Base-by-base conservation (phyloP, 2,329 filamentous ascomycete species). In the Cercospora canescens region DNA sequence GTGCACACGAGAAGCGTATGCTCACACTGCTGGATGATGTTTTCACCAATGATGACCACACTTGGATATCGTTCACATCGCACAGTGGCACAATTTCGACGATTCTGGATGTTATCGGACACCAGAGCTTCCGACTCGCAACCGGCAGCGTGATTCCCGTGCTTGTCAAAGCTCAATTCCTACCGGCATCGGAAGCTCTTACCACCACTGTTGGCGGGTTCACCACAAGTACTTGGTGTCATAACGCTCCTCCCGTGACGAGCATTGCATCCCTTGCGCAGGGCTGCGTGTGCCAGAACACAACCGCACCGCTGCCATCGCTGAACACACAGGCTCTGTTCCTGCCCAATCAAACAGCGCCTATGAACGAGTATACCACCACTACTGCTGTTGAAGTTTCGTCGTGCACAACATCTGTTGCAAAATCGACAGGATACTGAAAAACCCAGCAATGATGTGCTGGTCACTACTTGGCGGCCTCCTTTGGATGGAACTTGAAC, bases 121-220 rank as follows among this genome's bases (percentile, higher is more conserved):
- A 92, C 72, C 83, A 84, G n/a, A 69, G 78, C 2, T 92, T 91
- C 74, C 76, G 79, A 2, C 79, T 92, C 12, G 81, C 81, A n/a
- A 92, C 90, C 0, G 89, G 90, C 8, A 85, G 88, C 64, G 85
- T 89, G 7, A 89, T 92, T 30, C 89, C 89, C 0, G 87, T 90
- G 2, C 81, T 92, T 1, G 85, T 92, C 35, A 87, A 85, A 76
- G 88, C 85, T 1, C 82, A 86, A 70, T 84, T 78, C 1, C 62
- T 82, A 6, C 73, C 75, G 21, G 75, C 75, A 16, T 62, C 71
- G 5, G 69, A 69, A 7, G 73, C 77, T 2, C 67, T 77, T 6
- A 78, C 78, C 0, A 76, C 75, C 0, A 77, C 66, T 14, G 71
- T 69, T 7, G 64, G 65, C 34, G 68, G 76, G 1, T 79, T 72